Conservation (phyloP, 768 basidiomycete species). For the Serendipita indica region DNA sequence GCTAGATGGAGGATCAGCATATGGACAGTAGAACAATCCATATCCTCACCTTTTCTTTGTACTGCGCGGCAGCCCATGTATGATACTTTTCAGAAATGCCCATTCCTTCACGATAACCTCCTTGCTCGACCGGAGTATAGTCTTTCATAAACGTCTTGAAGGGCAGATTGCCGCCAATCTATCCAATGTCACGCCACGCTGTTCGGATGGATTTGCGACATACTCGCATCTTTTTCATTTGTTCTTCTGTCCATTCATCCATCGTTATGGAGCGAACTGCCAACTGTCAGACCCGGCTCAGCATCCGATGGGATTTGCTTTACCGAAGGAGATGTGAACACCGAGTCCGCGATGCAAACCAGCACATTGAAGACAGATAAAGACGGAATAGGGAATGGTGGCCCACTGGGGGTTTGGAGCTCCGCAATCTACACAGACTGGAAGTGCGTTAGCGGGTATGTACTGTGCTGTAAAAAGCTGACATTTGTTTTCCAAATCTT, state of each 20-base stretch:
- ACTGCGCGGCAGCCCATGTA: conserved; percentile 88
- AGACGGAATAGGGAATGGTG: conserved; percentile 38
- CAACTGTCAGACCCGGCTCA: background rate
- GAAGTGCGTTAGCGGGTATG: background rate
- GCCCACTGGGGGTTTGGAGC: conserved; percentile 96
- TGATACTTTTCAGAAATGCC: conserved; percentile 69
- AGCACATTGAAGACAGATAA: conserved; percentile 66
- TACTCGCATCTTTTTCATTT: conserved; percentile 82
- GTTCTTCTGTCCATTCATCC: conserved; percentile 92
- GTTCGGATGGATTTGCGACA: background rate
- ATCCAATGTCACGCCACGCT: background rate
- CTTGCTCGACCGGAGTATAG: conserved; percentile 49
- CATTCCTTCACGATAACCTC: conserved; percentile 51
- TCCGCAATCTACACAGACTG: conserved; percentile 60
- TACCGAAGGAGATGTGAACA: conserved; percentile 65
- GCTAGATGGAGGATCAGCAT: conserved; percentile 28
- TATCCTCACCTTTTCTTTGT: conserved; percentile 69
- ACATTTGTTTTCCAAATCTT: conserved; percentile 57
- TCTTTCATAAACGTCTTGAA: conserved; percentile 66
- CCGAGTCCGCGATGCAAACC: conserved; percentile 81
- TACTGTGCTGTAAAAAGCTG: conserved; percentile 11
- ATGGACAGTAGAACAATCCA: background rate
- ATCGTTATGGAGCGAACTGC: conserved; percentile 78
- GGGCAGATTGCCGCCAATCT: conserved; percentile 80
- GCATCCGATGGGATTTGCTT: too few species aligned